Percentiles rank a stretch among this genome's conserved stretches.
Conservation (phyloP, 176 grass and related monocot genomes). For the Lolium multiflorum region DNA sequence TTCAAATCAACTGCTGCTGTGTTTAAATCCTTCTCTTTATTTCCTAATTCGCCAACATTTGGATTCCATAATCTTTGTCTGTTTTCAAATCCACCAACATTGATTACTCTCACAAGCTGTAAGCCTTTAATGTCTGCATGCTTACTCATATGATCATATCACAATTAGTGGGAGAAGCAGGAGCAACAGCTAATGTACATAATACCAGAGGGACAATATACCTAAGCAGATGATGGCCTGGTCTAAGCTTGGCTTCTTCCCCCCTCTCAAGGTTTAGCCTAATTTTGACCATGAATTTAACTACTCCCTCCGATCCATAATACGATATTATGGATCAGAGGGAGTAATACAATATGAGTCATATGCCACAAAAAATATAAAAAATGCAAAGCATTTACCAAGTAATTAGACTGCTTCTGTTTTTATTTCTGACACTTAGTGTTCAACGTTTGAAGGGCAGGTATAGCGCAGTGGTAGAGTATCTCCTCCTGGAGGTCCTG, state of each 20-base stretch:
- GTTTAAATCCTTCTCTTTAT: background rate
- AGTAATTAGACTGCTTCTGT: no score
- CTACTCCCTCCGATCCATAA: background rate
- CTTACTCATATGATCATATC: background rate
- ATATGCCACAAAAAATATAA: background rate
- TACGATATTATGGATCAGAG: no score
- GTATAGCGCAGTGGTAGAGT: background rate
- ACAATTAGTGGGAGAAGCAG: background rate
- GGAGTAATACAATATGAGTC: background rate
- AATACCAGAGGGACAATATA: background rate
- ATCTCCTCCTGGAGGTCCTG: background rate
- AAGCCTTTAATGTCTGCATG: background rate
- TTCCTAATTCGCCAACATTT: background rate
- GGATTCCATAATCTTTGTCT: background rate
- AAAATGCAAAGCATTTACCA: constrained; percentile 7
- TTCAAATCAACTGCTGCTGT: background rate
- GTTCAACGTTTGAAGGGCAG: no score
- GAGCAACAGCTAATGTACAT: background rate
- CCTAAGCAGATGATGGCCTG: background rate
- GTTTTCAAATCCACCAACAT: background rate
- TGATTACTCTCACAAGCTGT: background rate
- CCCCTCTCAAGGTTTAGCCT: background rate
- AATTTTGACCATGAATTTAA: background rate
- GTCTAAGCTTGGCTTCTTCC: background rate
- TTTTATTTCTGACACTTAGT: background rate